Evolutionary conservation across 2,329 filamentous ascomycete genomes (phyloP), one percentile per base, ranked within the genome.

Genomic region (Microthyrium microscopicum): DNA sequence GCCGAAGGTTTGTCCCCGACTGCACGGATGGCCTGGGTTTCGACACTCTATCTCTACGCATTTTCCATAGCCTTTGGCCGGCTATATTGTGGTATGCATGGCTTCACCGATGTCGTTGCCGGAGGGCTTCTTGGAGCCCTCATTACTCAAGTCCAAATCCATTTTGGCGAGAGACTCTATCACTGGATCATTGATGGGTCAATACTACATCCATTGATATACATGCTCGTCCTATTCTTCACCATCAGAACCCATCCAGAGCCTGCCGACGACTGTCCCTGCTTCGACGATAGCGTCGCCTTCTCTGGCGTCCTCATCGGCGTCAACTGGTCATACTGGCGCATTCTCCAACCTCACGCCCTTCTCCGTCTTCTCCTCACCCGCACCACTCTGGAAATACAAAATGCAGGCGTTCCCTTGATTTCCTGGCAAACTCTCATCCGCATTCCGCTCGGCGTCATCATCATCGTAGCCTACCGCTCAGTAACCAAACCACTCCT

Each of bases 41-140:
- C 89, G 49, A 53, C 57, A 4, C 54, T 81, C 5, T 91, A 89
- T 53, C 76, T 82, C 44, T 98, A 95, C 51, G 82, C 81, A 21
- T 58, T 72, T 9, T 94, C 87, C 18, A 95, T 98, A 48, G 70
- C 94, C 26, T 61, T 95, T 40, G 89, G 89, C 5, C 74, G 89
- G 15, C 63, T 98, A 22, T 95, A 98, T 60, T 98, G 89, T 50
- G 89, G 89, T 40, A 98, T 98, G 89, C 89, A 98, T 56, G 89
- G 89, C 8, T 93, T 95, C 56, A 64, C 89, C 27, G 89, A 98
- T 54, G 84, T 95, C 17, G 57, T 89, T 11, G 55, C 89, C 36
- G 89, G 89, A 5, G 82, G 77, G 35, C 46, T 73, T 11, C 65
- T 94, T 36, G 89, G 89, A 20, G 77, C 74, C 8, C 55, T 68